These are phyloP conservation scores for Sporothrix euskadiensis DNA, from an alignment of 2,329 filamentous ascomycete genomes.

Conservation along the genomic window DNA sequence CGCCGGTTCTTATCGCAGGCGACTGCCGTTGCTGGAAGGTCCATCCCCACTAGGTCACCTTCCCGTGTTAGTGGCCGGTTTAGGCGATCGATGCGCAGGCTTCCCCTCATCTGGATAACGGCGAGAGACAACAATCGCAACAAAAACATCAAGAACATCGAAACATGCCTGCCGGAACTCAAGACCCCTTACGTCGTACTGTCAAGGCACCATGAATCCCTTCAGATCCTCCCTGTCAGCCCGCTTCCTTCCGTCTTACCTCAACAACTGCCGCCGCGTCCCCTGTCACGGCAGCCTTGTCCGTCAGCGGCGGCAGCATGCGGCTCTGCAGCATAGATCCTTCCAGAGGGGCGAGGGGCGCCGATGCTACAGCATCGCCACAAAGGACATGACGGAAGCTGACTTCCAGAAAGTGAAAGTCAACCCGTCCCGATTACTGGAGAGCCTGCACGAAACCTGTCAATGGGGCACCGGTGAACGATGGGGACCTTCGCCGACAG, in stretches of 20 bases:
- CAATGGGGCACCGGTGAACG: slow-evolving; percentile 49
- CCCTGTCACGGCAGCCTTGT: background rate
- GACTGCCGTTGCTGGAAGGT: background rate
- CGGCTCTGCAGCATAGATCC: background rate
- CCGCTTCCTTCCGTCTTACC: background rate
- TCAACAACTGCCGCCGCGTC: background rate
- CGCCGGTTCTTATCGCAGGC: background rate
- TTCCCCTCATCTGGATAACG: background rate
- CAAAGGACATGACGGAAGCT: slow-evolving; percentile 23
- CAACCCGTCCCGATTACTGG: slow-evolving; percentile 28
- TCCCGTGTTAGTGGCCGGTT: slow-evolving; percentile 8
- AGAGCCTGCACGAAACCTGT: slow-evolving; percentile 31
- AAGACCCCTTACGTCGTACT: background rate
- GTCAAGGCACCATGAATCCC: background rate
- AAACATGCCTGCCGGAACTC: background rate
- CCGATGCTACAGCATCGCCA: slow-evolving; percentile 16
- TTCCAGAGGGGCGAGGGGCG: no score
- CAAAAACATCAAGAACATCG: background rate
- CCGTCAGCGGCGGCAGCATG: background rate
- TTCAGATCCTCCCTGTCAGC: background rate
- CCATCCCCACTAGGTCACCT: background rate
- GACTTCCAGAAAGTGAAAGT: slow-evolving; percentile 26
- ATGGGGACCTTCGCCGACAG: slow-evolving; percentile 63
- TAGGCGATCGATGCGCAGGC: background rate
- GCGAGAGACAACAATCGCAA: background rate